These are phyloP conservation scores for Alternaria triticimaculans DNA, from an alignment of 2,329 filamentous ascomycete genomes.

Conservation along the genomic window DNA sequence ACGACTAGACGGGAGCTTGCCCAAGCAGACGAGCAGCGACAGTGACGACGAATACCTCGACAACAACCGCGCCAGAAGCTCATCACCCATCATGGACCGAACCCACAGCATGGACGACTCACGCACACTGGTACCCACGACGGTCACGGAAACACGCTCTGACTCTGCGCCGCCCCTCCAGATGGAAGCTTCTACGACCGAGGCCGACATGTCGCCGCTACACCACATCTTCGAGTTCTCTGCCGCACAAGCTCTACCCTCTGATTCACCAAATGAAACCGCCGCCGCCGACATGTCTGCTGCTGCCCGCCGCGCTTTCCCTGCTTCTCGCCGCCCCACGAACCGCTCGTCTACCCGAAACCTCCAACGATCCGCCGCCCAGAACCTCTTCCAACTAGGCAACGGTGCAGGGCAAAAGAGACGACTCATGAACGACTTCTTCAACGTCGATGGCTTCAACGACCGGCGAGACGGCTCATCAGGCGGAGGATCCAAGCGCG, in stretches of 20 bases:
- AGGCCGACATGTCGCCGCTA: constrained; percentile 37
- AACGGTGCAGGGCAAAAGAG: constrained; percentile 74
- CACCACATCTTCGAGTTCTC: constrained; percentile 70
- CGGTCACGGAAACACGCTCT: constrained; percentile 27
- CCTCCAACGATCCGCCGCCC: constrained; percentile 39
- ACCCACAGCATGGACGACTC: constrained; percentile 54
- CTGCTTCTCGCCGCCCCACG: constrained; percentile 40
- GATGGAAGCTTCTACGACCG: constrained; percentile 42
- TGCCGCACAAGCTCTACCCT: constrained; percentile 65
- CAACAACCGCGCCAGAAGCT: constrained; percentile 64
- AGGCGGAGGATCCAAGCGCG: constrained; percentile 47
- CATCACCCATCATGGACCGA: constrained; percentile 65
- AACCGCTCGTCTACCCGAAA: constrained; percentile 46
- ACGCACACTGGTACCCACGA: constrained; percentile 25
- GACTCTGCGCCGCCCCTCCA: constrained; percentile 49
- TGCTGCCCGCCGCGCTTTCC: constrained; percentile 41
- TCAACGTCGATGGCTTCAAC: constrained; percentile 70
- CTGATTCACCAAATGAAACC: constrained; percentile 47
- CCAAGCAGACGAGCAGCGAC: constrained; percentile 62
- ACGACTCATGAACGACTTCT: constrained; percentile 75
- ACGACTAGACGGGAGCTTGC: constrained; percentile 68
- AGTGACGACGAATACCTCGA: constrained; percentile 73
- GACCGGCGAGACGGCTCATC: constrained; percentile 62
- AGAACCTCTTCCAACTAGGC: constrained; percentile 58
- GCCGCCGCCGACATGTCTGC: constrained; percentile 33